Conservation (phyloP, 805 yeast genomes). For the Blastobotrys muscicola region DNA sequence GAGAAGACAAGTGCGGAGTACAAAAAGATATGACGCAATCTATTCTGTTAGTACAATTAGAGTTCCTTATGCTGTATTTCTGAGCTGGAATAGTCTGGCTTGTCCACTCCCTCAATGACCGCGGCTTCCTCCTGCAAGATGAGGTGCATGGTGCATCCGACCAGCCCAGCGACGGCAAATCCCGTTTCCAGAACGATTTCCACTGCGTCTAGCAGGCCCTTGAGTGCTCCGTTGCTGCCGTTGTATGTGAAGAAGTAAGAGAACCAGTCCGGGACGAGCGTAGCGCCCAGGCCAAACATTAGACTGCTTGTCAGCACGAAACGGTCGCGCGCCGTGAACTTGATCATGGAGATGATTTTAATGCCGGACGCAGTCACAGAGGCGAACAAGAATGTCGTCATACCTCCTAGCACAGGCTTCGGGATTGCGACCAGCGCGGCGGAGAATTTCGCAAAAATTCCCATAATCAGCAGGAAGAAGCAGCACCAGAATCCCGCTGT, state of each 20-base stretch:
- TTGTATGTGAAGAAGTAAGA: slow-evolving; percentile 50
- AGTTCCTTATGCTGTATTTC: neutral
- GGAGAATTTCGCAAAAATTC: slow-evolving; percentile 76
- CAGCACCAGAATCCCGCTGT: slow-evolving; percentile 73
- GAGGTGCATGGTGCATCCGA: slow-evolving; percentile 53
- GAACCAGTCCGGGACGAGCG: slow-evolving; percentile 59
- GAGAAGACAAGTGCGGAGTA: no score
- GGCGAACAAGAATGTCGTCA: slow-evolving; percentile 69
- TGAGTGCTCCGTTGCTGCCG: slow-evolving; percentile 47
- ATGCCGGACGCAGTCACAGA: slow-evolving; percentile 71
- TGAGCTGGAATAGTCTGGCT: neutral
- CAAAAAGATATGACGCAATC: neutral
- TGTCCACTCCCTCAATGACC: slow-evolving; percentile 5
- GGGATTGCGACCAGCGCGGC: slow-evolving; percentile 86
- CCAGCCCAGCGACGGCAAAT: slow-evolving; percentile 58
- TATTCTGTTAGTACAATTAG: neutral
- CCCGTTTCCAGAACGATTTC: slow-evolving; percentile 64
- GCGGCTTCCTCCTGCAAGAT: slow-evolving; percentile 42
- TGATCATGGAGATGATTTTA: slow-evolving; percentile 44
- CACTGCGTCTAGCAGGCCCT: slow-evolving; percentile 61
- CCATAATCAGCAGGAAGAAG: slow-evolving; percentile 76
- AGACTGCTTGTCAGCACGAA: slow-evolving; percentile 59
- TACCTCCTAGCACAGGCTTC: slow-evolving; percentile 73
- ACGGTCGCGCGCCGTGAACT: slow-evolving; percentile 63
- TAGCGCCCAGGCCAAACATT: slow-evolving; percentile 59